These are phyloP conservation scores for Verruconis gallopava DNA, from an alignment of 2,329 filamentous ascomycete genomes.

Conservation along the genomic window DNA sequence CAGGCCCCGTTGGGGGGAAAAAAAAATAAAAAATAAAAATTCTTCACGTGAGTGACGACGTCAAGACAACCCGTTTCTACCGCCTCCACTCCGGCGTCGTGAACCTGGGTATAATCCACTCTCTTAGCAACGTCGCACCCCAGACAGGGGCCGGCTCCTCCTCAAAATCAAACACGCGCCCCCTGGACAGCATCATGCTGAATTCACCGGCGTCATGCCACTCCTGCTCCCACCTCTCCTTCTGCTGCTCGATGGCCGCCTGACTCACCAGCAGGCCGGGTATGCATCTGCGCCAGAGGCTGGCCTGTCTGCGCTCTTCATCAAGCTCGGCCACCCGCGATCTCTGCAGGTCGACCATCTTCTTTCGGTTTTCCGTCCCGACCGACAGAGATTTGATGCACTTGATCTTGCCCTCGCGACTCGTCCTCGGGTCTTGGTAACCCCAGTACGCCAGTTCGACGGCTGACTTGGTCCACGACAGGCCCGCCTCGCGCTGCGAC, in stretches of 20 bases:
- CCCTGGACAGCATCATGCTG: not conserved
- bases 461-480: constrained; percentile 82
- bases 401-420: not conserved
- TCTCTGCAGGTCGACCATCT: not conserved
- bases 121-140: not conserved
- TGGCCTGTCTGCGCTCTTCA: not conserved
- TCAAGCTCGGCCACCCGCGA: not conserved
- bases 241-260: too few relatives aligned
- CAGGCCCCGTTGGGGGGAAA: too few relatives aligned
- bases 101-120: not conserved
- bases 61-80: too few relatives aligned
- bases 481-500: constrained; percentile 46
- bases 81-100: too few relatives aligned
- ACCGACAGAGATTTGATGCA: not conserved
- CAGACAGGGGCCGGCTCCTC: not conserved
- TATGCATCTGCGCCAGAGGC: too few relatives aligned
- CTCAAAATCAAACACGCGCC: not conserved
- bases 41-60: too few relatives aligned
- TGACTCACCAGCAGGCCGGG: too few relatives aligned
- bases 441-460: constrained; percentile 53
- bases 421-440: not conserved
- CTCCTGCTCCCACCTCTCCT: too few relatives aligned
- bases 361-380: not conserved
- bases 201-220: not conserved
- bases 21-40: too few relatives aligned